Base-by-base conservation (phyloP, 2,329 filamentous ascomycete species). In the Scytalidium sp. region DNA sequence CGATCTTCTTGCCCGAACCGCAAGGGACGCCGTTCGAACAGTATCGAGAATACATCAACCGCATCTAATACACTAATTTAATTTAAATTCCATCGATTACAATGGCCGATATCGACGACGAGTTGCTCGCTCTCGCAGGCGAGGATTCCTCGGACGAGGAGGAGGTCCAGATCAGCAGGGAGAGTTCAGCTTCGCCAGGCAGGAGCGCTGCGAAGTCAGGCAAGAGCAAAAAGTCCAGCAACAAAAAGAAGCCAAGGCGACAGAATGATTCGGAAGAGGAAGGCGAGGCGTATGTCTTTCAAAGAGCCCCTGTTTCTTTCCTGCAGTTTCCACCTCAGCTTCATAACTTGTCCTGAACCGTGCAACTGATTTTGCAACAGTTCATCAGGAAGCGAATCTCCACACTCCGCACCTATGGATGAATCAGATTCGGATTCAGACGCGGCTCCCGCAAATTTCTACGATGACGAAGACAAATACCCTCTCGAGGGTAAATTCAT, bases 51-150 rank as follows among this genome's bases (percentile, higher is more conserved):
- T n/a, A 36, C 32, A 9, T 15, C 17, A 5, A 36, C 15, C 32
- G 32, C 13, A 36, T 36, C 15, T 36, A 36, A 36, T 36, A 9
- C 15, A n/a, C 32, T 15, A 36, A 36, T 36, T 9, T 36, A 5
- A 36, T 36, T 15, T n/a, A 36, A n/a, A 36, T 9, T 4, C 32
- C 17, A n/a, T n/a, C 32, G 13, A n/a, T 36, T 36, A 78, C 57
- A 63, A 96, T 96, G 91, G 87, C 89, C 50, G 89, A 93, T 65
- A 81, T 97, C 59, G 93, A 97, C 67, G 91, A 93, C 62, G 93
- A 97, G 74, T 85, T 97, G 58, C 86, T 97, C 57, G 92, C 90
- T 64, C 84, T 97, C 57, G 94, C 92, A 48, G 94, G 90, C 62
- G 90, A 89, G 59, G 87, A 82, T 53, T 75, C 77, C 52, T 79